These are phyloP conservation scores for Penicillium chermesinum DNA, from an alignment of 495 filamentous ascomycete genomes.

Conservation along the genomic window DNA sequence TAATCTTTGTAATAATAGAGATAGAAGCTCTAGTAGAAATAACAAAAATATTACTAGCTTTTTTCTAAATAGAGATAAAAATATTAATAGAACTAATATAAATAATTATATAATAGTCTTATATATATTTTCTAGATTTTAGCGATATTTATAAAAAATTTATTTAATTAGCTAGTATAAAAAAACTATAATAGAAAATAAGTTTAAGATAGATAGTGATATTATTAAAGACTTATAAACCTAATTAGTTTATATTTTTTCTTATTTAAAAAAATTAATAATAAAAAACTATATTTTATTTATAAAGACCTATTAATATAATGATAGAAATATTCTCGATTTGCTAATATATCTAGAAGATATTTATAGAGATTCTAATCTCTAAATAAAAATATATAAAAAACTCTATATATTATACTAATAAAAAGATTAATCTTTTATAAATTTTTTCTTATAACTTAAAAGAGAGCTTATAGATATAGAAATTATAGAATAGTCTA, in stretches of 20 bases:
- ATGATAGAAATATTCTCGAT: background rate
- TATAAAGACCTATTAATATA: background rate
- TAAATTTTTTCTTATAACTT: background rate
- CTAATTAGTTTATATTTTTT: background rate
- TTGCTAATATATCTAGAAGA: too few relatives aligned
- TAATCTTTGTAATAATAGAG: background rate
- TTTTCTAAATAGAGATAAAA: background rate
- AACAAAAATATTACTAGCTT: background rate
- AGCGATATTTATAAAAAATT: too few relatives aligned
- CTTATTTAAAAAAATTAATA: too few relatives aligned
- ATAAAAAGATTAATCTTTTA: background rate
- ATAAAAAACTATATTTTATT: background rate
- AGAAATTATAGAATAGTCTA: background rate
- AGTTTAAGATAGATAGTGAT: too few relatives aligned
- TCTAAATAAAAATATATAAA: background rate
- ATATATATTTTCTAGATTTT: background rate
- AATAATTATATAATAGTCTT: background rate
- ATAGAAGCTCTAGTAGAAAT: background rate
- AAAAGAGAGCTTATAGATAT: background rate
- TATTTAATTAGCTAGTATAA: too few relatives aligned
- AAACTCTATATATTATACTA: background rate
- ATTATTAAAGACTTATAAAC: too few relatives aligned
- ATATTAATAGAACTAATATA: background rate
- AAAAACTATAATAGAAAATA: too few relatives aligned
- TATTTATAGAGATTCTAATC: background rate